Conservation (phyloP, 768 basidiomycete genomes). For the Agrocybe praecox region DNA sequence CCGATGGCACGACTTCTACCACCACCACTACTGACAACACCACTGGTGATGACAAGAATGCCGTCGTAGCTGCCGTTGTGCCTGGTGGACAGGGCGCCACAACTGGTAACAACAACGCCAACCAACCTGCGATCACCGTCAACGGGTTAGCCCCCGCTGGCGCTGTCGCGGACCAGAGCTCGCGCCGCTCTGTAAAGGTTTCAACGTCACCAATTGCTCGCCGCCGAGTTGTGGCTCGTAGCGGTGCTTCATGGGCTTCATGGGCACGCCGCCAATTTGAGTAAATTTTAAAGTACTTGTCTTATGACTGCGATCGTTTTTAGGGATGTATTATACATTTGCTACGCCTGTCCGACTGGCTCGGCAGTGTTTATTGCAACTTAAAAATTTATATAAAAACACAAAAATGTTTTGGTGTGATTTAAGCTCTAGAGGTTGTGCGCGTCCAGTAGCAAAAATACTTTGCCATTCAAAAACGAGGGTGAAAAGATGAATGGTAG, state of each 20-base stretch:
- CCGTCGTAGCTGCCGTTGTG: not conserved
- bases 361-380: constrained; percentile 27
- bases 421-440: not conserved
- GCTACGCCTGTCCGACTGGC: constrained; percentile 30
- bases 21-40: not conserved
- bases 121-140: not conserved
- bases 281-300: constrained; percentile 3
- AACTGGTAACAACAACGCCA: not conserved
- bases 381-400: constrained; percentile 10
- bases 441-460: too few species aligned
- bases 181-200: constrained; percentile 8
- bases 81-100: not conserved
- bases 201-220: constrained; percentile 9
- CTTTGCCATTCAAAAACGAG: too few species aligned
- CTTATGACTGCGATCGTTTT: constrained; percentile 11
- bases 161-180: not conserved
- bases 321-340: constrained; percentile 27
- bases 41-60: not conserved
- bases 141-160: not conserved
- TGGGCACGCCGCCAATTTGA: constrained; percentile 5
- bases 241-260: constrained; percentile 26
- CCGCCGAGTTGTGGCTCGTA: constrained; percentile 15
- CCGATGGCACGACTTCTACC: not conserved
- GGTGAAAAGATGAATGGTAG: too few species aligned
- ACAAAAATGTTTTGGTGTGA: not conserved